Percentiles rank a stretch among this genome's conserved stretches.
phyloP scores from a whole-genome alignment of 108 stramenopile genomes.

The Cyclotella kingstonii region DNA sequence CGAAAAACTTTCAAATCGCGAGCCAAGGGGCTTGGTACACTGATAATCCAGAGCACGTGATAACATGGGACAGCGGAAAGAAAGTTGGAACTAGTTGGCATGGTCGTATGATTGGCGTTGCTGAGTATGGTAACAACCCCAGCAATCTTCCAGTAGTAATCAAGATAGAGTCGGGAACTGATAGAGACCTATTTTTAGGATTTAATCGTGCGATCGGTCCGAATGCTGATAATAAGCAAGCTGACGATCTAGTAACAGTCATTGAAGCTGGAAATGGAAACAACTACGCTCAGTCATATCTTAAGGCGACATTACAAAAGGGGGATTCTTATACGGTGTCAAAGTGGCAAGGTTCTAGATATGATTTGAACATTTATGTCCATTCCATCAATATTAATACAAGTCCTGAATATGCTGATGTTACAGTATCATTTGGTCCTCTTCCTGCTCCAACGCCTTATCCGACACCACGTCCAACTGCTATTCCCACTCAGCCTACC shows the following conservation, averaged over 20 bases:
- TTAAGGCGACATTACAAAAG: not conserved
- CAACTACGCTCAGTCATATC: constrained; percentile 13
- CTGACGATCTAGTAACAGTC: constrained; percentile 12
- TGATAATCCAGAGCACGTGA: constrained; percentile 4
- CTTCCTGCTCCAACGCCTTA: not conserved
- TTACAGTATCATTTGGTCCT: constrained; percentile 5
- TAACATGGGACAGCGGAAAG: constrained; percentile 8
- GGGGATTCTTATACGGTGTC: not conserved
- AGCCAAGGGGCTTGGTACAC: constrained; percentile 10
- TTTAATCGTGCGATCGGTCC: constrained; percentile 18
- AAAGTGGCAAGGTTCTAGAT: constrained; percentile 4
- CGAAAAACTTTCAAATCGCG: constrained; percentile 21
- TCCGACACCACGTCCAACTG: not conserved
- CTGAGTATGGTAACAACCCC: constrained; percentile 17
- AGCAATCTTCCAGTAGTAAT: constrained; percentile 7
- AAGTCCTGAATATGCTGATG: constrained; percentile 19
- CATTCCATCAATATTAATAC: constrained; percentile 8
- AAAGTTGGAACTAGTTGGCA: not conserved
- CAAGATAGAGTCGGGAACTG: constrained; percentile 14
- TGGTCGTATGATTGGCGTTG: constrained; percentile 7
- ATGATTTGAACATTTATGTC: not conserved
- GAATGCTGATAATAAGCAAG: constrained; percentile 9
- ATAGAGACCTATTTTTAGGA: constrained; percentile 13
- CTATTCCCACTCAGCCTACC: not conserved
- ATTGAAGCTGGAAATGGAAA: constrained; percentile 17